Evolutionary conservation across 495 filamentous ascomycete genomes (phyloP).

Genomic region (Neurospora intermedia): DNA sequence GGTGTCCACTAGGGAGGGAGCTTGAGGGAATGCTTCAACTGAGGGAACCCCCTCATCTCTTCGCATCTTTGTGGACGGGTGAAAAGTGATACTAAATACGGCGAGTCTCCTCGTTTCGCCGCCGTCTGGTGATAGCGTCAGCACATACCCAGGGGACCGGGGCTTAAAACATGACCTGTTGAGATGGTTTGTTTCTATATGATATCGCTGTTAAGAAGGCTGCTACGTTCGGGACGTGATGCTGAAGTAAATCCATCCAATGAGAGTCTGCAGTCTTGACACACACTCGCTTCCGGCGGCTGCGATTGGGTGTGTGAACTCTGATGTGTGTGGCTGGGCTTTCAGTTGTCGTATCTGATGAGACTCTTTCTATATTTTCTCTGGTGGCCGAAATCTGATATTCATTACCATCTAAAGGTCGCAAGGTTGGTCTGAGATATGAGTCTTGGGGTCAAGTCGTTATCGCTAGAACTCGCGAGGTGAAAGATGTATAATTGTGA

Average conservation of each 20-base stretch:
- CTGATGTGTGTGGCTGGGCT: neutral
- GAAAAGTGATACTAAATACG: neutral
- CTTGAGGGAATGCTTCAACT: neutral
- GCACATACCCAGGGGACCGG: neutral
- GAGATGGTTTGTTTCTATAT: neutral
- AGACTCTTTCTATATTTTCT: neutral
- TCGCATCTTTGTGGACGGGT: neutral
- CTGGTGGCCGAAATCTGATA: neutral
- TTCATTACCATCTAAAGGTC: neutral
- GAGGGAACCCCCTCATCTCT: neutral
- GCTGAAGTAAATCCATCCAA: neutral
- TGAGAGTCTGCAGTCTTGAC: neutral
- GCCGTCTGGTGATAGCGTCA: neutral
- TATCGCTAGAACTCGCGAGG: neutral
- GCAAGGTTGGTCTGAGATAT: neutral
- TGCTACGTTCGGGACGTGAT: neutral
- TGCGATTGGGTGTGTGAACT: neutral
- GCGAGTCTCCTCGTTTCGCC: neutral
- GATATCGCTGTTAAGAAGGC: neutral
- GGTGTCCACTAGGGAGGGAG: neutral
- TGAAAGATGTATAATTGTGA: neutral
- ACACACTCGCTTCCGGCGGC: neutral
- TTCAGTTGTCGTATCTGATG: neutral
- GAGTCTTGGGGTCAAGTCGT: neutral
- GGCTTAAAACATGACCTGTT: neutral